A percentile compares a stretch with the other conserved stretches of the same genome.
Conservation (phyloP, 495 filamentous ascomycete genomes). For the Aspergillus asperescens region DNA sequence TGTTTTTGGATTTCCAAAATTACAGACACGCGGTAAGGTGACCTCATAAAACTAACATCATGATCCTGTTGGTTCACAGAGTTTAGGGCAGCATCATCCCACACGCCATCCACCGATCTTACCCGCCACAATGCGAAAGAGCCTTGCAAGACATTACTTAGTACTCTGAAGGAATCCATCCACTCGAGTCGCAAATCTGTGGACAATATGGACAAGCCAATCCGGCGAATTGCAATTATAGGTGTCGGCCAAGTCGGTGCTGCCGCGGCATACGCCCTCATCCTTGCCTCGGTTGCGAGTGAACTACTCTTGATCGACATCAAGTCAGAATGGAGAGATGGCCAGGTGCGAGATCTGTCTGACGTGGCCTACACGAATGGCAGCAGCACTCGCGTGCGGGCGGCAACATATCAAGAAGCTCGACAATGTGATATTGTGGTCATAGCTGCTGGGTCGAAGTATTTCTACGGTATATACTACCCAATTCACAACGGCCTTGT, state of each 20-base stretch:
- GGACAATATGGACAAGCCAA: too few relatives aligned
- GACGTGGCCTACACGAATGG: constrained; percentile 34
- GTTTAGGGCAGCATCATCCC: too few relatives aligned
- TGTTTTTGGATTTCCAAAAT: too few relatives aligned
- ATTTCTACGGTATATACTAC: constrained; percentile 8
- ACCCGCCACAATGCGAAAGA: too few relatives aligned
- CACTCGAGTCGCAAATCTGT: too few relatives aligned
- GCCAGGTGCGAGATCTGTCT: constrained; percentile 41
- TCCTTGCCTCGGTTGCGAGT: constrained; percentile 31
- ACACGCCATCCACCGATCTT: too few relatives aligned
- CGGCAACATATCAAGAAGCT: constrained; percentile 37
- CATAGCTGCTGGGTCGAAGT: constrained; percentile 42
- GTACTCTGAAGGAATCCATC: too few relatives aligned
- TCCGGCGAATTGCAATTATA: constrained; percentile 14
- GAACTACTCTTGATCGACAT: constrained; percentile 44
- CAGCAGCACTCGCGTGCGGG: constrained; percentile 28
- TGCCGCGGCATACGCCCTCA: constrained; percentile 39
- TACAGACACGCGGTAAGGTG: too few relatives aligned
- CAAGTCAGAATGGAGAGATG: constrained; percentile 29
- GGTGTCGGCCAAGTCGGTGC: constrained; percentile 40
- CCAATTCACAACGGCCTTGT: too few relatives aligned
- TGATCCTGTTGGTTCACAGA: too few relatives aligned
- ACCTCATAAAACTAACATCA: too few relatives aligned
- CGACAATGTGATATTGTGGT: constrained; percentile 42
- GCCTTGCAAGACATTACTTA: too few relatives aligned